Evolutionary conservation across 192 early-diverging fungal genomes (phyloP), one percentile per base, ranked within the genome.

Genomic region (Chytriomyces confervae): DNA sequence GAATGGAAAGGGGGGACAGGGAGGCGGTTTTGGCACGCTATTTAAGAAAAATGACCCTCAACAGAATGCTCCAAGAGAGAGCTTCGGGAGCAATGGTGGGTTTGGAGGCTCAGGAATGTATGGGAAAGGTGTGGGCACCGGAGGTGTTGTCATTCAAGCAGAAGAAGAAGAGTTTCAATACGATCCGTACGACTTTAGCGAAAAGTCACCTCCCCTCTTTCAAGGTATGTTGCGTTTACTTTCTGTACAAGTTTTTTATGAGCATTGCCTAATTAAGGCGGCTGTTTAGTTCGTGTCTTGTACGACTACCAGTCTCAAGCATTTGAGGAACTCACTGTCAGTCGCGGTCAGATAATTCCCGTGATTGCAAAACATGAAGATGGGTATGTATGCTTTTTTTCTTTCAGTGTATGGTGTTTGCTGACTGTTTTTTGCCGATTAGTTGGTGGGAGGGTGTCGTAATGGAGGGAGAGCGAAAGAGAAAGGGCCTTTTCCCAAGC

Each of bases 311-410:
- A 79, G 46, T 71, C 83, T 10, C 86, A 89, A 67, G 88, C 86
- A 29, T 62, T 67, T 23, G 88, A 89, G 68, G 88, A 89, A 72
- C 74, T 89, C 8, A 77, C 65, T 7, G 83, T 89, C 20, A 64
- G 23, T 11, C 84, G 86, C 36, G 88, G 84, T 9, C 82, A 88
- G 62, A 27, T 86, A 8, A 80, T 89, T 44, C 85, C 88, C 1
- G 88, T 89, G 1, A 82, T 84, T 74, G 85, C 82, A 5, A 83
- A 77, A n/a, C 84, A 88, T 51, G 88, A 89, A 68, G 88, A 89
- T 71, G 88, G 88, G 82, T 88, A n/a, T 49, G 83, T 77, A 27
- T 9, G 20, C 36, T 60, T 53, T 62, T 62, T 53, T 72, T 60
- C 2, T 23, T 72, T 60, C 51, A 9, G 49, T 5, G 0, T n/a